Conservation (phyloP, 176 grass and related monocot genomes). For the Chrysopogon serrulatus region DNA sequence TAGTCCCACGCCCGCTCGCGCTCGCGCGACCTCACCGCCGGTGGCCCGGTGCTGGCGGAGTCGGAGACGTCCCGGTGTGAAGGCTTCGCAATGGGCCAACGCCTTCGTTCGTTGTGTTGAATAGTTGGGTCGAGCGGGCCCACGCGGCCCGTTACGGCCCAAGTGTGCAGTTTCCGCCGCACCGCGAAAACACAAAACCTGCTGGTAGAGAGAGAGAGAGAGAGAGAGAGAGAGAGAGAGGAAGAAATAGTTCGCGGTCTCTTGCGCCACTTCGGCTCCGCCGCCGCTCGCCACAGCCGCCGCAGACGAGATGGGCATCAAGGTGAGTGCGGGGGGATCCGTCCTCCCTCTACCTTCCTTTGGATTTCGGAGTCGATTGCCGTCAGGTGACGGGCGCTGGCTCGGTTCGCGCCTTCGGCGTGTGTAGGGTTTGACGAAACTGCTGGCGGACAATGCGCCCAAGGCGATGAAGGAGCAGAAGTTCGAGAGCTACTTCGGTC, state of each 20-base stretch:
- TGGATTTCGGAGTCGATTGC: not conserved
- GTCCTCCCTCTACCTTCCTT: not conserved
- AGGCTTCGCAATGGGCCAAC: not conserved
- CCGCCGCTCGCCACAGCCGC: conserved; percentile 1
- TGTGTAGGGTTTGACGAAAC: conserved; percentile 95
- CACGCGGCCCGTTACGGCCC: not conserved
- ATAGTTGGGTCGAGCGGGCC: not conserved
- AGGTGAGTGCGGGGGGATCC: conserved; percentile 13
- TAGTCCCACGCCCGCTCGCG: not conserved
- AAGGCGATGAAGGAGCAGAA: conserved; percentile 96
- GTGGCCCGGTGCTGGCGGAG: not conserved
- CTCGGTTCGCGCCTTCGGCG: not conserved
- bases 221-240: too few relatives aligned
- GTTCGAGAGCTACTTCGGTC: conserved; percentile 97
- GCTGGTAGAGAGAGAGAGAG: too few relatives aligned
- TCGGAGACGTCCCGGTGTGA: not conserved
- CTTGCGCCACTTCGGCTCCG: not conserved
- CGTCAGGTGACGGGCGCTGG: not conserved
- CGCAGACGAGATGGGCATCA: conserved; percentile 48
- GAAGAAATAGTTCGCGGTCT: conserved; percentile 31
- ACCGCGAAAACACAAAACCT: conserved; percentile 6
- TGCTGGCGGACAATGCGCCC: conserved; percentile 89
- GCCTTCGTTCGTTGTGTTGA: not conserved
- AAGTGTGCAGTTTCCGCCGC: not conserved
- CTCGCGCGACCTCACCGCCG: not conserved